phyloP scores from a whole-genome alignment of 441 rosid genomes.

The Eutrema salsugineum region DNA sequence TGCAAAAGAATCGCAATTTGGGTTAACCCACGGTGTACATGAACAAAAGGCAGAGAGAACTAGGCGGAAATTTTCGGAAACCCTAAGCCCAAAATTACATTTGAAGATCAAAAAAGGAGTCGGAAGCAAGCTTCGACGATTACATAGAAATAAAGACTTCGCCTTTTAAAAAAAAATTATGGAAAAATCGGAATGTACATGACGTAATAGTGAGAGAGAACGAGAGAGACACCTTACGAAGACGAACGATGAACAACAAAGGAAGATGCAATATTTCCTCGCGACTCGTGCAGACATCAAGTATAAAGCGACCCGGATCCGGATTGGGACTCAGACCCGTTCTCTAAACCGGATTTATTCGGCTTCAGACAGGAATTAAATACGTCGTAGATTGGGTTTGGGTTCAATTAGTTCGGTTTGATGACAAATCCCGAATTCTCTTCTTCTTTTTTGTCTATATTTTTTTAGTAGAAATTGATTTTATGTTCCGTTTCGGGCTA shows the following conservation, averaged over 20 bases:
- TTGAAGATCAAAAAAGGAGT: not conserved
- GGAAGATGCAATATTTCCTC: not conserved
- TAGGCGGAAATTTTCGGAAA: not conserved
- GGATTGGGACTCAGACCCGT: not conserved
- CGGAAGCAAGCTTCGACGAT: not conserved
- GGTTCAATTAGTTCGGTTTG: not conserved
- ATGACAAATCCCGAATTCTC: not conserved
- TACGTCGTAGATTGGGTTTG: not conserved
- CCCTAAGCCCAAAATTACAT: not conserved
- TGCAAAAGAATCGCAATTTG: not conserved
- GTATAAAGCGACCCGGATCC: not conserved
- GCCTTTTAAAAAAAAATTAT: not conserved
- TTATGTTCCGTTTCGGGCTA: not conserved
- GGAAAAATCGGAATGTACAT: not conserved
- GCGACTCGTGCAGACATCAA: not conserved
- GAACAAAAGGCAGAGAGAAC: not conserved
- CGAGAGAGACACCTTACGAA: constrained; percentile 13
- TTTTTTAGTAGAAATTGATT: not conserved
- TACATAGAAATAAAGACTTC: not conserved
- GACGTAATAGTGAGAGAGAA: not conserved
- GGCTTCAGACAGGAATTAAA: not conserved
- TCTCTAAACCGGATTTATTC: not conserved
- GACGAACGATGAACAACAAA: not conserved
- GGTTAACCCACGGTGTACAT: not conserved
- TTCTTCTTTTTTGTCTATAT: not conserved